Percentiles rank a stretch among this genome's conserved stretches.
These are phyloP conservation scores for Seminavis robusta DNA, from an alignment of 108 stramenopile species.

Conservation along the genomic window DNA sequence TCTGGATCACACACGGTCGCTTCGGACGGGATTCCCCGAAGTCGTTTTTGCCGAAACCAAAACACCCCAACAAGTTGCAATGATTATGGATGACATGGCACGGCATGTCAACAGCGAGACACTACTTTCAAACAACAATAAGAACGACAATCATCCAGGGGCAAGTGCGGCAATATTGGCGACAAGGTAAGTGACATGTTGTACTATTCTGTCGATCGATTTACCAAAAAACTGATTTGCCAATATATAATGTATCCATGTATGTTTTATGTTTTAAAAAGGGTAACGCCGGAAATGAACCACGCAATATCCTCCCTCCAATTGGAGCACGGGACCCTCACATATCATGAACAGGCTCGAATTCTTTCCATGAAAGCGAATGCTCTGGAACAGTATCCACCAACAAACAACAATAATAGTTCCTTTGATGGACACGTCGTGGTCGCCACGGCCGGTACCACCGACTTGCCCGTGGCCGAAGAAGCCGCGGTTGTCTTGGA, in stretches of 20 bases:
- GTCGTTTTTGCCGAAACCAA: conserved; percentile 83
- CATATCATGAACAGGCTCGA: conserved; percentile 59
- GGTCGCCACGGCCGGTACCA: conserved; percentile 88
- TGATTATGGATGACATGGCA: conserved; percentile 85
- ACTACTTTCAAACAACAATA: too few species aligned
- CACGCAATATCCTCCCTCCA: conserved; percentile 28
- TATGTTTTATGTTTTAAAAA: background rate
- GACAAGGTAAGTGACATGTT: conserved; percentile 44
- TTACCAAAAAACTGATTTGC: background rate
- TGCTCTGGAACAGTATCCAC: conserved; percentile 10
- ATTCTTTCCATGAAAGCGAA: conserved; percentile 71
- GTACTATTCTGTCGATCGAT: background rate
- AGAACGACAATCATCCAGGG: conserved; percentile 12
- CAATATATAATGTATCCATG: background rate
- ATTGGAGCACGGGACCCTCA: conserved; percentile 53
- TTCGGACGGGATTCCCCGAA: conserved; percentile 80
- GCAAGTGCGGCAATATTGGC: conserved; percentile 63
- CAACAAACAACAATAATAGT: conserved; percentile 3
- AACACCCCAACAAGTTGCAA: conserved; percentile 67
- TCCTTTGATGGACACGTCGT: conserved; percentile 34
- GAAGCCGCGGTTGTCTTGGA: conserved; percentile 83
- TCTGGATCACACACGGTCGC: conserved; percentile 71
- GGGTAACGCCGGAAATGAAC: conserved; percentile 37
- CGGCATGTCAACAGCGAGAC: conserved; percentile 61
- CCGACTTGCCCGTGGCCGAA: conserved; percentile 87